These are phyloP conservation scores for Adansonia gregorii DNA, from an alignment of 441 rosid genomes.

Conservation along the genomic window DNA sequence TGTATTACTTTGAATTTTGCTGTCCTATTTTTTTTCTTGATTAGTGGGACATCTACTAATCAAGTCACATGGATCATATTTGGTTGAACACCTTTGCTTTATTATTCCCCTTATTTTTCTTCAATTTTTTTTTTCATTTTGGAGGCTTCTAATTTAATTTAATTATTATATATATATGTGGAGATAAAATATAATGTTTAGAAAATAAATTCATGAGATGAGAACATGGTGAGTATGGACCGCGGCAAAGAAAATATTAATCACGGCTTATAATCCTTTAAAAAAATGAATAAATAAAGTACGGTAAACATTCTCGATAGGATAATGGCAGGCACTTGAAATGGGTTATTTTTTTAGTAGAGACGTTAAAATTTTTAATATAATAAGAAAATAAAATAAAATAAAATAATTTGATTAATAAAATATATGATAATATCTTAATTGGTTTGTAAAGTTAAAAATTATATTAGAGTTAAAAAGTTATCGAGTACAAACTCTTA, in stretches of 20 bases:
- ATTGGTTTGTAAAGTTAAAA: too few relatives aligned
- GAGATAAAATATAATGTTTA: background rate
- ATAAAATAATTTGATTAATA: too few relatives aligned
- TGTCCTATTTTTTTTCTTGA: slow-evolving; percentile 7
- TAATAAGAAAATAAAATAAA: too few relatives aligned
- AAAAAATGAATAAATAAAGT: too few relatives aligned
- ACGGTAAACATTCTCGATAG: too few relatives aligned
- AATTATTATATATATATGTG: too few relatives aligned
- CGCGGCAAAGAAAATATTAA: slow-evolving; percentile 36
- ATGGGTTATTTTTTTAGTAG: too few relatives aligned
- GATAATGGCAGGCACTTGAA: too few relatives aligned
- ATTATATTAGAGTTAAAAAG: too few relatives aligned
- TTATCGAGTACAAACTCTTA: too few relatives aligned
- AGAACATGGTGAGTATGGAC: slow-evolving; percentile 42
- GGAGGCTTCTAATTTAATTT: background rate
- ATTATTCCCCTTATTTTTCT: background rate
- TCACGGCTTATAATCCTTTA: slow-evolving; percentile 25
- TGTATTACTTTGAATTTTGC: slow-evolving; percentile 35
- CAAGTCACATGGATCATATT: slow-evolving; percentile 44
- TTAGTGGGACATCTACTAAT: slow-evolving; percentile 33
- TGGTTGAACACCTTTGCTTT: slow-evolving; percentile 24
- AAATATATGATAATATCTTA: too few relatives aligned
- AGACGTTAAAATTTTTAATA: too few relatives aligned
- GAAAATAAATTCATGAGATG: slow-evolving; percentile 13
- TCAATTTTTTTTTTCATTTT: background rate